Evolutionary conservation across 768 basidiomycete species (phyloP), one percentile per base, ranked within the genome.

Genomic region (Psilocybe cyanescens): DNA sequence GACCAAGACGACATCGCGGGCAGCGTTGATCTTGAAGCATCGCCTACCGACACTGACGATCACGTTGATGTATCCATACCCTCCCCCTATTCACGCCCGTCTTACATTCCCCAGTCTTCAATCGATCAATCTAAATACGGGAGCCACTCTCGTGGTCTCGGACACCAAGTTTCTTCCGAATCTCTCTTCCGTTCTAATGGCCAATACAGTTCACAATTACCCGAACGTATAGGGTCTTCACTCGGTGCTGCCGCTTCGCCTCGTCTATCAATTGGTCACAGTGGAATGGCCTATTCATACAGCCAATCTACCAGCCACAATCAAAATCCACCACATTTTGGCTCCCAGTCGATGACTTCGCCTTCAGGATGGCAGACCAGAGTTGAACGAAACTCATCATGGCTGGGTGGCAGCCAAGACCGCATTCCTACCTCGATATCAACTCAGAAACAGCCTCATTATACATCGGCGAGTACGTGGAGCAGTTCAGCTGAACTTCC

Each of bases 41-140:
- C 78, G 8, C 76, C 76, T 2, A 76, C 72, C 8, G 76, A 77
- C 16, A 70, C 63, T 19, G 77, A 79, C 33, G 78, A 77, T n/a
- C 66, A 70, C 35, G 48, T 69, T 29, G 73, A 75, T 19, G 44
- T 59, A 12, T 35, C 67, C 17, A n/a, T 68, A 45, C 64, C 70
- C 14, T 47, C 69, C 7, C 68, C 71, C 16, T 73, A 71, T 55
- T 44, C 74, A 29, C 74, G 73, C 35, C 52, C 68, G 11, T 57
- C 72, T 14, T 75, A 72, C 56, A 39, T 72, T 30, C 60, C 68
- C 17, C 71, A 70, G 37, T 37, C 59, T 28, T 63, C 65, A 31
- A 64, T 67, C 30, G 69, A 72, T 29, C 74, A 76, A 50, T 54
- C 64, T 33, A 74, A 74, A 62, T 70, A 66, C 58, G 68, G 67